Evolutionary conservation across 2,329 filamentous ascomycete genomes (phyloP), one percentile per base, ranked within the genome.

Genomic region (Onygena corvina): DNA sequence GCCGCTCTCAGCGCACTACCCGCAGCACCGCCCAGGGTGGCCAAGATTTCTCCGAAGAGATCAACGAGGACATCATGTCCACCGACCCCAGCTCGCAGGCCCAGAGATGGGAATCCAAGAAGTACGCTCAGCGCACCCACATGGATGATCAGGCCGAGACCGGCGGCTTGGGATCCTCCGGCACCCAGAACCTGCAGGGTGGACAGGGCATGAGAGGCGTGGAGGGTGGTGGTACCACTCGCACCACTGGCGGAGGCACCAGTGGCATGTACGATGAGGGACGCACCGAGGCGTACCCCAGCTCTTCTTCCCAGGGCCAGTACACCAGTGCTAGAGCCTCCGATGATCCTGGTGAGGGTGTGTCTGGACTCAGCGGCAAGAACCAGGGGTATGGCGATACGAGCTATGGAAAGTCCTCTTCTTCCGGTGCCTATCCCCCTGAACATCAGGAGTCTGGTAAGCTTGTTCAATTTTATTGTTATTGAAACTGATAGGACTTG

Each of bases 51-150:
- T 40, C 31, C 16, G 48, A 45, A 30, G 47, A 46, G 16, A 46
- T 46, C 27, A 27, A 46, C 27, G 46, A 47, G 20, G 14, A 34
- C 18, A 16, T 47, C 11, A 4, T 47, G 27, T 2, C 46, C 21
- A 34, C 30, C 7, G 33, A 47, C 7, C 46, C 46, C 21, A 27
- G 36, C 20, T 30, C 27, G n/a, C 46, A 47, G 20, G 46, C 46
- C 11, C 46, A 47, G 46, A 34, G 31, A 47, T 47, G 46, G 46
- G 31, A 33, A 35, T 50, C 46, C 44, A 48, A 34, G 47, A 47
- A 34, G 48, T 53, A 36, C 27, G 33, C 21, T 20, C 34, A 49
- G 25, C 34, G 25, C 4, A 30, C 35, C 11, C 35, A 40, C 23
- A 14, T 31, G 8, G 44, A 46, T 6, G 44, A 46, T 9, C 44